phyloP scores from a whole-genome alignment of 129 eudicot species.

The Helianthus tuberosus region DNA sequence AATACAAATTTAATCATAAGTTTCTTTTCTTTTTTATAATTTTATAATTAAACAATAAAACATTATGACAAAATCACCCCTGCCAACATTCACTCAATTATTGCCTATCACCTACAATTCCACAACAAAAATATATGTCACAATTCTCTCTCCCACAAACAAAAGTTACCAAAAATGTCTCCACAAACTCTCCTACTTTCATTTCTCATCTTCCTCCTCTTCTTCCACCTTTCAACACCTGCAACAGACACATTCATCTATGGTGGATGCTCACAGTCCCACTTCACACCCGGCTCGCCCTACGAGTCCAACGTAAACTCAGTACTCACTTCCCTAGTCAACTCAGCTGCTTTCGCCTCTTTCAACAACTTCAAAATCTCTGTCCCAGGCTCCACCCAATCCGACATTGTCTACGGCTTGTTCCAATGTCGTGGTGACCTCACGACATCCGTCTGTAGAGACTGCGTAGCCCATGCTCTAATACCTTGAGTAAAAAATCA shows the following conservation, averaged over 20 bases:
- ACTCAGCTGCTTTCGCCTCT: slow-evolving; percentile 61
- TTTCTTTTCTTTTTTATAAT: background rate
- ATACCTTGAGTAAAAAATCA: too few relatives aligned
- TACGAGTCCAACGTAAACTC: slow-evolving; percentile 77
- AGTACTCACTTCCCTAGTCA: slow-evolving; percentile 66
- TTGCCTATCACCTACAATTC: slow-evolving; percentile 42
- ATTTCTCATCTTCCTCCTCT: slow-evolving; percentile 29
- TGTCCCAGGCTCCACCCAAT: slow-evolving; percentile 59
- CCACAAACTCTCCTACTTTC: slow-evolving; percentile 29
- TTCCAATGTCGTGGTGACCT: slow-evolving; percentile 85
- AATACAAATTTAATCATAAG: background rate
- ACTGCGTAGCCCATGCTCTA: slow-evolving; percentile 61
- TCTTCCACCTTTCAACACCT: slow-evolving; percentile 39
- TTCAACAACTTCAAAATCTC: slow-evolving; percentile 74
- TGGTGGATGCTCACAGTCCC: slow-evolving; percentile 68
- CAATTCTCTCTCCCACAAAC: slow-evolving; percentile 25
- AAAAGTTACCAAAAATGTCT: slow-evolving; percentile 28
- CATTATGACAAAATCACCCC: slow-evolving; percentile 20
- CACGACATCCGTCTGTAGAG: slow-evolving; percentile 44
- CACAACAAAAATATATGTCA: slow-evolving; percentile 31
- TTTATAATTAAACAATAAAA: background rate
- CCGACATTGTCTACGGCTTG: slow-evolving; percentile 68
- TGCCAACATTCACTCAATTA: slow-evolving; percentile 41
- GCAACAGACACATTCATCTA: slow-evolving; percentile 60
- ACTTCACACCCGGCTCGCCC: slow-evolving; percentile 50